Evolutionary conservation across 371 early-diverging fungal species (phyloP).

Genomic region (Mortierella sp.): DNA sequence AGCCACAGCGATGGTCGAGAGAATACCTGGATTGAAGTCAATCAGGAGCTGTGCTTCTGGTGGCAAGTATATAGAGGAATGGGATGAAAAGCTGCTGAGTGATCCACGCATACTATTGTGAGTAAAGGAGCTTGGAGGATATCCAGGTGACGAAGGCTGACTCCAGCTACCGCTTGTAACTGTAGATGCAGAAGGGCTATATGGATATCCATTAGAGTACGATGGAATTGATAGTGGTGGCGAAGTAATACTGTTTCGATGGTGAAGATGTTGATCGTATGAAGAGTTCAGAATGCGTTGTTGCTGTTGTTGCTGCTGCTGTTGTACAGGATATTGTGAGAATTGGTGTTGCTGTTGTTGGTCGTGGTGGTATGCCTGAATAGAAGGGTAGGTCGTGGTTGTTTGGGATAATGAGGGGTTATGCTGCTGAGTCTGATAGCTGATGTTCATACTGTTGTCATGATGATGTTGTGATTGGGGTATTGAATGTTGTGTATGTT

Average conservation of each 20-base stretch:
- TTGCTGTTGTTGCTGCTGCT: background rate
- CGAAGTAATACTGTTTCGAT: constrained; percentile 4
- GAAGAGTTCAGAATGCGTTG: constrained; percentile 3
- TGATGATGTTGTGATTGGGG: constrained; percentile 15
- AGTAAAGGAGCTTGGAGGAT: constrained; percentile 6
- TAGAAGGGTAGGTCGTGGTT: background rate
- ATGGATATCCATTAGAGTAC: constrained; percentile 14
- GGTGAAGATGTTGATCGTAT: constrained; percentile 10
- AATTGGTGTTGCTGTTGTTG: too few relatives aligned
- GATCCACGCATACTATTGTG: constrained; percentile 24
- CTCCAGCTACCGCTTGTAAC: constrained; percentile 18
- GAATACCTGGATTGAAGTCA: constrained; percentile 50
- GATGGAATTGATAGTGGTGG: constrained; percentile 4
- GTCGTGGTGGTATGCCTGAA: background rate
- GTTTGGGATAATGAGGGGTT: background rate
- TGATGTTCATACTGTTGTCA: background rate
- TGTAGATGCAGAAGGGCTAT: constrained; percentile 9
- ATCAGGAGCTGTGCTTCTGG: constrained; percentile 34
- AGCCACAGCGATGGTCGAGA: constrained; percentile 54
- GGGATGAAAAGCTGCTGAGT: constrained; percentile 7
- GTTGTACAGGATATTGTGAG: background rate
- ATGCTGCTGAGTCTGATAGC: background rate
- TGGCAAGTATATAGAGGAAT: constrained; percentile 8
- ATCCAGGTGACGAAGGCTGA: constrained; percentile 27
- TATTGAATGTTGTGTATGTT: background rate